A percentile compares a stretch with the other conserved stretches of the same genome.
These are phyloP conservation scores for Lachancea cidri DNA, from an alignment of 805 yeast species.

Conservation along the genomic window DNA sequence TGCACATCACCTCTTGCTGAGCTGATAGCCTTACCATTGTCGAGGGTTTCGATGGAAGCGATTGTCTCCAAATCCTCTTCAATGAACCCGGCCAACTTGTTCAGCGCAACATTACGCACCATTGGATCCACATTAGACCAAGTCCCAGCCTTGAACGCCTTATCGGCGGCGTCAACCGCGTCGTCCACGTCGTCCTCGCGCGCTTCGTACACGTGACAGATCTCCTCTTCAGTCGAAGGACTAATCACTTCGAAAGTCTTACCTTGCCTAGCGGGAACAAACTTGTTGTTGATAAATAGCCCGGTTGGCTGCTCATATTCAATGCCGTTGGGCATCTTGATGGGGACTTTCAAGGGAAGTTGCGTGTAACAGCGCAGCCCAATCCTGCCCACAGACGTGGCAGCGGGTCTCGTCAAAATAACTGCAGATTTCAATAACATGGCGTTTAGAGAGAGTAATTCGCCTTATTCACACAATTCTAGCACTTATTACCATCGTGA, in stretches of 20 bases:
- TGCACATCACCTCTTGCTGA: conserved; percentile 73
- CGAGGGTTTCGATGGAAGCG: conserved; percentile 78
- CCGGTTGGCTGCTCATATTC: conserved; percentile 78
- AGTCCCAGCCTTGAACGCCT: conserved; percentile 70
- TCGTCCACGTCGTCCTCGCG: conserved; percentile 70
- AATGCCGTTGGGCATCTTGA: conserved; percentile 69
- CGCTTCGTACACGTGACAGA: conserved; percentile 69
- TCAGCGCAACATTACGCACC: conserved; percentile 55
- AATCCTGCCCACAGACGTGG: conserved; percentile 1
- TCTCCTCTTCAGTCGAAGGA: conserved; percentile 71
- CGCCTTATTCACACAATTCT: too few relatives aligned
- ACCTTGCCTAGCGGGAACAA: conserved; percentile 54
- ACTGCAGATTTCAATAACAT: not conserved
- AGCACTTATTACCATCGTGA: not conserved
- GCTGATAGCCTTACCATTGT: conserved; percentile 79
- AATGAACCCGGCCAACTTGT: conserved; percentile 70
- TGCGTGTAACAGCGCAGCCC: conserved; percentile 30
- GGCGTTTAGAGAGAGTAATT: not conserved
- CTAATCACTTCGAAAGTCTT: conserved; percentile 57
- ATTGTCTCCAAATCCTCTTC: conserved; percentile 67
- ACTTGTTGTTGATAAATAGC: conserved; percentile 73
- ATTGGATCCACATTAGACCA: conserved; percentile 73
- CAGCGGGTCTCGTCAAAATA: not conserved
- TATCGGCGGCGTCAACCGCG: conserved; percentile 83
- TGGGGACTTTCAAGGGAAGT: conserved; percentile 41